phyloP scores from a whole-genome alignment of 805 yeast genomes.

The Grigorovia yakushimaensis region DNA sequence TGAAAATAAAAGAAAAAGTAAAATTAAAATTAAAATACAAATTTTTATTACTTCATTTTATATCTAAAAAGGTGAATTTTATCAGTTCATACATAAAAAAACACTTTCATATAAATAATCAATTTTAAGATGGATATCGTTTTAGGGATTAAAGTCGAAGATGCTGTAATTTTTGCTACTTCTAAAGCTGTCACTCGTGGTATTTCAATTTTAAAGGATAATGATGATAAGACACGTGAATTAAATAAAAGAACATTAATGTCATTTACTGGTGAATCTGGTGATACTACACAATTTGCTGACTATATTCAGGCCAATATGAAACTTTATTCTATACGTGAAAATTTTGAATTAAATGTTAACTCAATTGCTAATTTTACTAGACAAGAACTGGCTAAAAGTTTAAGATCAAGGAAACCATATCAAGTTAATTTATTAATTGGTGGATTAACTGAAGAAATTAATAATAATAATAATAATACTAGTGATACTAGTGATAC shows the following conservation, averaged over 20 bases:
- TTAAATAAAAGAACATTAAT: conserved; percentile 69
- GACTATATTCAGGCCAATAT: conserved; percentile 90
- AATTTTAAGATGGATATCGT: conserved; percentile 65
- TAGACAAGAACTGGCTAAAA: conserved; percentile 77
- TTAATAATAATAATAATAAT: conserved; percentile 30
- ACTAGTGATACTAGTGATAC: conserved; percentile 3
- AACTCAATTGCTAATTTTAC: conserved; percentile 82
- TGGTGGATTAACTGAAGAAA: conserved; percentile 58
- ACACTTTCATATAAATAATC: no score
- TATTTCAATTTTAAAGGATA: conserved; percentile 65
- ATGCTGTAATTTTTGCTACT: conserved; percentile 82
- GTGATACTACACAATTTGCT: conserved; percentile 92
- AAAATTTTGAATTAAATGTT: conserved; percentile 71
- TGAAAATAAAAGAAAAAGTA: neutral
- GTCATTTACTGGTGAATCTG: conserved; percentile 93
- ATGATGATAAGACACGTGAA: conserved; percentile 70
- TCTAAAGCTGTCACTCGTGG: conserved; percentile 92
- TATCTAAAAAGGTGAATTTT: no score
- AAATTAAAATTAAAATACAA: neutral
- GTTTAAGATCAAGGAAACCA: conserved; percentile 89
- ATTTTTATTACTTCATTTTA: no score
- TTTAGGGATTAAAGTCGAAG: conserved; percentile 74
- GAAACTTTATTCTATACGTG: conserved; percentile 79
- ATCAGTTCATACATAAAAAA: no score
- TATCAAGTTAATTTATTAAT: conserved; percentile 86